Evolutionary conservation across 1,284 basidiomycete genomes (phyloP).

Genomic region (Schizophyllum commune): DNA sequence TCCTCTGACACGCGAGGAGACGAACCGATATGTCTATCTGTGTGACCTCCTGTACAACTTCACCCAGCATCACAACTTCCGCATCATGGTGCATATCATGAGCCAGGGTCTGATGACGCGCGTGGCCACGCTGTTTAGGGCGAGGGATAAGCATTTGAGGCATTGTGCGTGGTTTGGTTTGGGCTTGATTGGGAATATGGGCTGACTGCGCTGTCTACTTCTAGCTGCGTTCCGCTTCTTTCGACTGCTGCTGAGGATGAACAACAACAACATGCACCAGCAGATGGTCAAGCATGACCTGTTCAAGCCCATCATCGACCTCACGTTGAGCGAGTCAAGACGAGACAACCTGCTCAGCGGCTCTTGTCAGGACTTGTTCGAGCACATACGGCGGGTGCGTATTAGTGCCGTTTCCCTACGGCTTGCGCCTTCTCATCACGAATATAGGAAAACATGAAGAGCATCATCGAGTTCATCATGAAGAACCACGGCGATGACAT

Average conservation of each 20-base stretch:
- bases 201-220: conserved; percentile 11
- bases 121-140: conserved; percentile 73
- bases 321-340: conserved; percentile 75
- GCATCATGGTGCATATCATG: conserved; percentile 87
- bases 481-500: conserved; percentile 65
- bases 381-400: conserved; percentile 77
- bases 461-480: conserved; percentile 81
- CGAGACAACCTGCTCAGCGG: conserved; percentile 92
- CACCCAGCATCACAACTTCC: conserved; percentile 81
- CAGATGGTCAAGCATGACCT: conserved; percentile 85
- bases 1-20: conserved; percentile 59
- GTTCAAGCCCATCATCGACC: conserved; percentile 74
- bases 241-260: conserved; percentile 76
- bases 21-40: conserved; percentile 73
- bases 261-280: conserved; percentile 81
- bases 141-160: conserved; percentile 86
- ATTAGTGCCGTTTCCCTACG: conserved; percentile 7
- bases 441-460: conserved; percentile 78
- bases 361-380: conserved; percentile 93
- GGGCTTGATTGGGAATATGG: background rate
- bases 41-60: conserved; percentile 91
- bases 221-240: conserved; percentile 88
- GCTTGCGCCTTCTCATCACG: conserved; percentile 4
- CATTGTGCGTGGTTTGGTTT: conserved; percentile 52
- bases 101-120: conserved; percentile 68